A percentile compares a stretch with the other conserved stretches of the same genome.
These are phyloP conservation scores for Raddia distichophylla DNA, from an alignment of 176 grass and related monocot species.

Conservation along the genomic window DNA sequence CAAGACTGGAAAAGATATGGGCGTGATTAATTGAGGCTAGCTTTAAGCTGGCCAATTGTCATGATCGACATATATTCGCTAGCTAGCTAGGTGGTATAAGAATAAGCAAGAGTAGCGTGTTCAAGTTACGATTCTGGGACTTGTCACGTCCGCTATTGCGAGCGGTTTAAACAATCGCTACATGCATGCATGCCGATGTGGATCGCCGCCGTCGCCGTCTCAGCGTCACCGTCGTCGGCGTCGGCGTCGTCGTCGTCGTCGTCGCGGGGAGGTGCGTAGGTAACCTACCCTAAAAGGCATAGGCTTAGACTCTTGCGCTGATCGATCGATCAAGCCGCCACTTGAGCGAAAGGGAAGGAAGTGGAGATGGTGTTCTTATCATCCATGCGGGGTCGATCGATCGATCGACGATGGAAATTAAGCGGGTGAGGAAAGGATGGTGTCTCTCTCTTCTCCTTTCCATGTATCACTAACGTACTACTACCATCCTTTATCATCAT, in stretches of 20 bases:
- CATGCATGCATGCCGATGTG: background rate
- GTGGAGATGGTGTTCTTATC: constrained; percentile 41
- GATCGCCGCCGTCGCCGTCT: background rate
- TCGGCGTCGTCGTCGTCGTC: constrained; percentile 21
- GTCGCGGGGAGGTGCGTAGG: constrained; percentile 37
- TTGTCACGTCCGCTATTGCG: constrained; percentile 28
- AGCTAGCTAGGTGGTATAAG: background rate
- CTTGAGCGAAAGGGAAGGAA: constrained; percentile 10
- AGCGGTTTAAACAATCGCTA: constrained; percentile 28
- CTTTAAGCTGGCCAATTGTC: constrained; percentile 12
- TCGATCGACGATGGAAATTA: background rate
- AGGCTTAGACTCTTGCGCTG: constrained; percentile 50
- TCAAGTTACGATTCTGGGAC: constrained; percentile 40
- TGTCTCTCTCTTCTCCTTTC: constrained; percentile 1
- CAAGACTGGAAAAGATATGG: constrained; percentile 18
- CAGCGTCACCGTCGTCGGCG: constrained; percentile 18
- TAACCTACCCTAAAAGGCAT: constrained; percentile 54
- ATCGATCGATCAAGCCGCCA: constrained; percentile 34
- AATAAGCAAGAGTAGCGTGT: constrained; percentile 48
- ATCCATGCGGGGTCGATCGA: background rate
- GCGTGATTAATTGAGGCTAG: constrained; percentile 12
- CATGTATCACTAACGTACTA: background rate
- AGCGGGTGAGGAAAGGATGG: constrained; percentile 27
- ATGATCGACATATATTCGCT: constrained; percentile 40
- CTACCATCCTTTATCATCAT: background rate